A percentile compares a stretch with the other conserved stretches of the same genome.
Evolutionary conservation across 1,284 basidiomycete genomes (phyloP).

Genomic region (Apiotrichum mycotoxinovorans): DNA sequence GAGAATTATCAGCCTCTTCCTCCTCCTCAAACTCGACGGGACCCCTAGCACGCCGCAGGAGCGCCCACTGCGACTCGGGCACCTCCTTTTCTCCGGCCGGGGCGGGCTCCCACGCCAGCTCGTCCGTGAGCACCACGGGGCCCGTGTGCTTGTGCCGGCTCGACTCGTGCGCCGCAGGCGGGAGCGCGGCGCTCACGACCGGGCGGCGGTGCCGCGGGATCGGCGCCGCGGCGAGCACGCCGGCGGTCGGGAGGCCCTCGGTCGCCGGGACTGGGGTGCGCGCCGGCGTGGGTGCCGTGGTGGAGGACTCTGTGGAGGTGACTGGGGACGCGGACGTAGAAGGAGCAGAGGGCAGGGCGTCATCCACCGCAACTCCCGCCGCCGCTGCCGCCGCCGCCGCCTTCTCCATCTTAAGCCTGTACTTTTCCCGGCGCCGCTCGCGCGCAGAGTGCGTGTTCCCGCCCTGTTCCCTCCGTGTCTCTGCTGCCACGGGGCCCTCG

Average conservation of each 20-base stretch:
- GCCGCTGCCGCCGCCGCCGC: background rate
- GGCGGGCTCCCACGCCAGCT: constrained; percentile 28
- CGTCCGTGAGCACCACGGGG: constrained; percentile 24
- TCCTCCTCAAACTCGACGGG: constrained; percentile 38
- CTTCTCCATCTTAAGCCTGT: constrained; percentile 12
- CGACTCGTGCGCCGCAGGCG: constrained; percentile 31
- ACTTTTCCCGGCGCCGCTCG: constrained; percentile 15
- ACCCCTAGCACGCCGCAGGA: constrained; percentile 32
- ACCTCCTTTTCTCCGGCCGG: constrained; percentile 9
- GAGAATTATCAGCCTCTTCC: constrained; percentile 25
- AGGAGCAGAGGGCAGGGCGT: background rate
- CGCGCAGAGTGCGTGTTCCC: constrained; percentile 13
- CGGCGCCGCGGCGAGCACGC: background rate
- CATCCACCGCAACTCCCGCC: background rate
- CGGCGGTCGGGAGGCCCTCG: background rate
- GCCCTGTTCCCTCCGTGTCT: constrained; percentile 6
- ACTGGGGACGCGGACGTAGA: background rate
- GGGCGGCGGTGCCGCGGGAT: constrained; percentile 4
- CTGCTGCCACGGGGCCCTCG: background rate
- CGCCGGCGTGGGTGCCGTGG: background rate
- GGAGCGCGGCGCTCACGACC: constrained; percentile 18
- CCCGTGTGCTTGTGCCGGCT: constrained; percentile 16
- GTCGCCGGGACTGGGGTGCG: constrained; percentile 1
- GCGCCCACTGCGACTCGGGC: constrained; percentile 21
- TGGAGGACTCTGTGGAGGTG: background rate